These are phyloP conservation scores for Boletus reticulatus DNA, from an alignment of 768 basidiomycete species.

Conservation along the genomic window DNA sequence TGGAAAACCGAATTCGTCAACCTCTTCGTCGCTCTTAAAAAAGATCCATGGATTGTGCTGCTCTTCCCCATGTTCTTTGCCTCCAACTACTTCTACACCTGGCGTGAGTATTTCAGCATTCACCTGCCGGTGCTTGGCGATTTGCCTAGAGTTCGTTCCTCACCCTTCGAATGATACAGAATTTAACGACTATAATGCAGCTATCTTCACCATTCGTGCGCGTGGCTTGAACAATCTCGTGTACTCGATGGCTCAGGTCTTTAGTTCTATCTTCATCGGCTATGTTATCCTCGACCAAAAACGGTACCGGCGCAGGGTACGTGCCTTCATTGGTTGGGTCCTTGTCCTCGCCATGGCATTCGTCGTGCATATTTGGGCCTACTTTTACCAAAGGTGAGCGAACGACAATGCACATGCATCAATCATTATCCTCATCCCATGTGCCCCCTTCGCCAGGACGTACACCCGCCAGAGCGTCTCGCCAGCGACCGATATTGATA, in stretches of 20 bases:
- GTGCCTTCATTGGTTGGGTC: constrained; percentile 70
- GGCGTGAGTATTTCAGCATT: constrained; percentile 53
- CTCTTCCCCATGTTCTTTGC: constrained; percentile 86
- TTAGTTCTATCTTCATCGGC: constrained; percentile 74
- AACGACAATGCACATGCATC: no score
- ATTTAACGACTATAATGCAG: constrained; percentile 79
- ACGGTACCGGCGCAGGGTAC: constrained; percentile 54
- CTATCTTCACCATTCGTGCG: constrained; percentile 73
- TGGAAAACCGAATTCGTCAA: constrained; percentile 75
- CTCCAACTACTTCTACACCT: constrained; percentile 83
- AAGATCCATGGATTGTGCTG: constrained; percentile 69
- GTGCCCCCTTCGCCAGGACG: constrained; percentile 4
- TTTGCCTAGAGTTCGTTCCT: neutral
- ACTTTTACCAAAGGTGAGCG: constrained; percentile 68
- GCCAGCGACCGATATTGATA: constrained; percentile 49
- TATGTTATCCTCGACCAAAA: constrained; percentile 59
- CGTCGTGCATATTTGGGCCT: constrained; percentile 73
- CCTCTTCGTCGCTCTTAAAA: constrained; percentile 62
- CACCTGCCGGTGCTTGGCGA: neutral
- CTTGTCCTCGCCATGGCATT: constrained; percentile 65
- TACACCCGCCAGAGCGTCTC: constrained; percentile 60
- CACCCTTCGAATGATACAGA: constrained; percentile 39
- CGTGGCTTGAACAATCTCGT: constrained; percentile 75
- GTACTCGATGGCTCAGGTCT: constrained; percentile 77
- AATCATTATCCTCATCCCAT: neutral